Conservation (phyloP, 1,284 basidiomycete species). For the Fistulinella staudtii region DNA sequence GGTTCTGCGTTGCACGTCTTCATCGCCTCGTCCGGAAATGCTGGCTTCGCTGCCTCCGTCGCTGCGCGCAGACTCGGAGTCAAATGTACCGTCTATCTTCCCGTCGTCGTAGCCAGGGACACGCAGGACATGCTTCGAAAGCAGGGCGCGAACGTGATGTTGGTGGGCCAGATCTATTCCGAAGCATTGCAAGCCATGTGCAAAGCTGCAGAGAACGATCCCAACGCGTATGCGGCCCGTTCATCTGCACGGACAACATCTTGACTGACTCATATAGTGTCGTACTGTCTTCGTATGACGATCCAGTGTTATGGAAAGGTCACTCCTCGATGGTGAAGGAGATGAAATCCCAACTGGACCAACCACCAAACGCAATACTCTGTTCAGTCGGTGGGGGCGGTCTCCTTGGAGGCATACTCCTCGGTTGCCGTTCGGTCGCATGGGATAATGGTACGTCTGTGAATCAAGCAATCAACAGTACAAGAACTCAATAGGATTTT, state of each 20-base stretch:
- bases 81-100: constrained; percentile 64
- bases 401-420: constrained; percentile 62
- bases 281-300: constrained; percentile 65
- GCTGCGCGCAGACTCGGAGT: constrained; percentile 52
- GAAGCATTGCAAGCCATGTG: constrained; percentile 51
- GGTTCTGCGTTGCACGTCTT: constrained; percentile 56
- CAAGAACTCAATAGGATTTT: constrained; percentile 6
- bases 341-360: constrained; percentile 49
- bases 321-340: constrained; percentile 68
- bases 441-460: constrained; percentile 60
- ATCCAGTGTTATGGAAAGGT: constrained; percentile 66
- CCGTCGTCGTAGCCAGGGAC: constrained; percentile 44
- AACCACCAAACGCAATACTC: constrained; percentile 65
- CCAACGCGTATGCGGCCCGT: constrained; percentile 47
- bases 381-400: constrained; percentile 76
- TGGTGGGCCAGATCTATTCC: constrained; percentile 52
- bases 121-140: constrained; percentile 48
- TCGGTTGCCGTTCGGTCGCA: constrained; percentile 53
- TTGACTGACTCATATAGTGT: constrained; percentile 39
- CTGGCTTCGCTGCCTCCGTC: constrained; percentile 64
- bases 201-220: constrained; percentile 40
- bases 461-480: constrained; percentile 2
- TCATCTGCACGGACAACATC: background rate
- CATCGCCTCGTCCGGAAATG: constrained; percentile 72
- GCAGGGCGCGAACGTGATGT: constrained; percentile 53